phyloP scores from a whole-genome alignment of 441 rosid genomes.

The Populus tomentosa region DNA sequence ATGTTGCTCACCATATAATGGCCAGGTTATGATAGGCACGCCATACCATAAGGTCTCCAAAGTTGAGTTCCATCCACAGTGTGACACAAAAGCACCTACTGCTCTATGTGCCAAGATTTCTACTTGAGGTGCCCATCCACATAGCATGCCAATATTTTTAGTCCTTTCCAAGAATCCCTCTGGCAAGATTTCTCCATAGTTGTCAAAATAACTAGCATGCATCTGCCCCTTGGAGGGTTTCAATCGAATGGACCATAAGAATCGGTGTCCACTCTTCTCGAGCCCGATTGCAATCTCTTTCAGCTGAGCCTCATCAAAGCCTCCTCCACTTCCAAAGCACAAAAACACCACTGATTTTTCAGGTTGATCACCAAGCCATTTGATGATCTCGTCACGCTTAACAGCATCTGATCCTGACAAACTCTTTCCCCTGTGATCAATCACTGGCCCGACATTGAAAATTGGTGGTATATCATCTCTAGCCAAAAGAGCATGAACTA shows the following conservation, averaged over 20 bases:
- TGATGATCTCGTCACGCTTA: slow-evolving; percentile 11
- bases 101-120: not conserved
- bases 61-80: slow-evolving; percentile 3
- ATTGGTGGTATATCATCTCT: not conserved
- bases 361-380: slow-evolving; percentile 51
- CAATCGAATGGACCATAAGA: slow-evolving; percentile 10
- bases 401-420: not conserved
- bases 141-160: not conserved
- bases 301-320: slow-evolving; percentile 15
- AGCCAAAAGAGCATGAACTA: slow-evolving; percentile 6
- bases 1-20: not conserved
- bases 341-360: slow-evolving; percentile 40
- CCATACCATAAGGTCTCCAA: not conserved
- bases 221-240: not conserved
- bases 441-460: slow-evolving; percentile 33
- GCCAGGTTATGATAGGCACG: not conserved
- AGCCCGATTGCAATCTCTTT: slow-evolving; percentile 21
- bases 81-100: not conserved
- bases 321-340: slow-evolving; percentile 60
- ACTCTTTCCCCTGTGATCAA: not conserved
- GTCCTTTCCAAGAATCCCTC: not conserved
- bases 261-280: slow-evolving; percentile 16
- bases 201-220: not conserved
- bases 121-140: slow-evolving; percentile 5
- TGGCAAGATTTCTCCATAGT: not conserved